Evolutionary conservation across 2,329 filamentous ascomycete genomes (phyloP).

Genomic region (Aspergillus costaricaensis): DNA sequence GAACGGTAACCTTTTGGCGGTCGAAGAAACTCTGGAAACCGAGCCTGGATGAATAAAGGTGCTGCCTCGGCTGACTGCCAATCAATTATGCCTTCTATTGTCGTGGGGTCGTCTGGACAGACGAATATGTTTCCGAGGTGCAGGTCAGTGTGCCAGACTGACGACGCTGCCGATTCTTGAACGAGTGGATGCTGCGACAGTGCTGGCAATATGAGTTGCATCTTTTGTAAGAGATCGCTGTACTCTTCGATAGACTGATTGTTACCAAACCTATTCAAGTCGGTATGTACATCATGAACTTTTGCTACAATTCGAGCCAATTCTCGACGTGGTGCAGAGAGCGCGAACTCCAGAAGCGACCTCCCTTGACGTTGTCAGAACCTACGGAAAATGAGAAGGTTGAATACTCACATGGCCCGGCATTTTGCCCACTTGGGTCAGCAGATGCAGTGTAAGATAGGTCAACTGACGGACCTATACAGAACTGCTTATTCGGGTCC

Average conservation of each 20-base stretch:
- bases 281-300: slow-evolving; percentile 14
- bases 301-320: not conserved
- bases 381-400: not conserved
- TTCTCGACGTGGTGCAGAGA: slow-evolving; percentile 20
- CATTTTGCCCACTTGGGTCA: not conserved
- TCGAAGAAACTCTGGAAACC: slow-evolving; percentile 24
- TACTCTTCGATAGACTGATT: slow-evolving; percentile 24
- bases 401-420: slow-evolving; percentile 19
- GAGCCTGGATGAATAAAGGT: slow-evolving; percentile 28
- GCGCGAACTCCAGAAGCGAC: slow-evolving; percentile 17
- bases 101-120: slow-evolving; percentile 20
- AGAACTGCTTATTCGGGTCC: slow-evolving; percentile 22
- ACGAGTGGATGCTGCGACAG: slow-evolving; percentile 21
- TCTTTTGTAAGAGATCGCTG: slow-evolving; percentile 18
- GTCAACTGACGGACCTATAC: slow-evolving; percentile 19
- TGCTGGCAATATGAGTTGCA: slow-evolving; percentile 13
- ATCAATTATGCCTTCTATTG: slow-evolving; percentile 29
- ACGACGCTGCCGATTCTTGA: slow-evolving; percentile 11
- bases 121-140: slow-evolving; percentile 30
- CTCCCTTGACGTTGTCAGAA: slow-evolving; percentile 16
- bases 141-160: slow-evolving; percentile 27
- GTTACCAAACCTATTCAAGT: slow-evolving; percentile 17
- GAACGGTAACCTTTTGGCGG: slow-evolving; percentile 22
- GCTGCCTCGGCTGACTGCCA: slow-evolving; percentile 26
- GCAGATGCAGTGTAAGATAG: not conserved